A percentile compares a stretch with the other conserved stretches of the same genome.
Conservation (phyloP, 2,329 filamentous ascomycete species). For the Pestalotiopsis sp. region DNA sequence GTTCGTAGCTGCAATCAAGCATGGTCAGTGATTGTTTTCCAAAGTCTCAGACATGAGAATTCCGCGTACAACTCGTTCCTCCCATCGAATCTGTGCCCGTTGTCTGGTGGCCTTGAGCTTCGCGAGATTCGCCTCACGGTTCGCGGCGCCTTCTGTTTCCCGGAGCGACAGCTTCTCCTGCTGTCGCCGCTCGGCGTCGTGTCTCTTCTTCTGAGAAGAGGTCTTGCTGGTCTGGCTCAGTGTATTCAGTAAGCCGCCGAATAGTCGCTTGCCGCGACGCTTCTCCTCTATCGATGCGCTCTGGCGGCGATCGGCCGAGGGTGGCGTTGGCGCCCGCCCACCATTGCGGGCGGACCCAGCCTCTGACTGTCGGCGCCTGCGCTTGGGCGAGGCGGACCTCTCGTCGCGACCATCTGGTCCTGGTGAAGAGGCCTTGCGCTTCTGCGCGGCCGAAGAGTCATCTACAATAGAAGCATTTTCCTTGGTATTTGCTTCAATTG, state of each 20-base stretch:
- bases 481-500: not conserved
- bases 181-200: constrained; percentile 82
- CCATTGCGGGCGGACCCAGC: constrained; percentile 20
- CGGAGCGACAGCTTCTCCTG: constrained; percentile 76
- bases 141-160: constrained; percentile 70
- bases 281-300: constrained; percentile 69
- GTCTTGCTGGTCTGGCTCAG: constrained; percentile 71
- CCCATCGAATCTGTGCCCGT: constrained; percentile 73
- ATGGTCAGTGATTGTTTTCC: constrained; percentile 22
- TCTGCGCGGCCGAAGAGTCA: constrained; percentile 20
- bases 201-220: constrained; percentile 69
- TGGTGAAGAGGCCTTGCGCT: constrained; percentile 34
- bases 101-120: constrained; percentile 63
- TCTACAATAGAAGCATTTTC: not conserved
- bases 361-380: constrained; percentile 22
- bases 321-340: constrained; percentile 12
- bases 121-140: constrained; percentile 66
- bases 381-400: constrained; percentile 27
- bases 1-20: constrained; percentile 64
- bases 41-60: not conserved
- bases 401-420: constrained; percentile 18
- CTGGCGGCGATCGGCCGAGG: constrained; percentile 37
- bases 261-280: constrained; percentile 82
- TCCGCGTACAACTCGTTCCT: constrained; percentile 72
- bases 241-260: constrained; percentile 79